These are phyloP conservation scores for Suaeda aralocaspica DNA, from an alignment of 148 eudicot genomes.

Conservation along the genomic window DNA sequence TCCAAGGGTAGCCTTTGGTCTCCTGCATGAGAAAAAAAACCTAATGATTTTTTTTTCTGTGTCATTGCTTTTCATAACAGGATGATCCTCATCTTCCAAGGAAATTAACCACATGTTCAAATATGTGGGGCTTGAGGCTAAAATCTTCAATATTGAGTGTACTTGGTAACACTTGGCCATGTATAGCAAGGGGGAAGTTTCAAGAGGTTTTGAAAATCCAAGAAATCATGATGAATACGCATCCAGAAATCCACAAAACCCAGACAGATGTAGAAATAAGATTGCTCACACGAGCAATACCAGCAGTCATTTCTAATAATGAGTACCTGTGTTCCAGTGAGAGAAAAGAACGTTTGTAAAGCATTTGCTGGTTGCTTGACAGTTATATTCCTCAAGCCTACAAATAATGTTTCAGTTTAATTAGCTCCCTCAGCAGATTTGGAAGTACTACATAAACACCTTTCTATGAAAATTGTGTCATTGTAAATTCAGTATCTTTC, in stretches of 20 bases:
- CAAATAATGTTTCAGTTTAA: slow-evolving; percentile 20
- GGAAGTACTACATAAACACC: too few relatives aligned
- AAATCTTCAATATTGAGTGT: too few relatives aligned
- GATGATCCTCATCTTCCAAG: slow-evolving; percentile 1
- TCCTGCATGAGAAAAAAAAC: slow-evolving; percentile 42
- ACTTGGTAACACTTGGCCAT: too few relatives aligned
- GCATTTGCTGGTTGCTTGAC: slow-evolving; percentile 66
- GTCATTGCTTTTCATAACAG: too few relatives aligned
- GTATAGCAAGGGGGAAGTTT: too few relatives aligned
- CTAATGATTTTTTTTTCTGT: too few relatives aligned
- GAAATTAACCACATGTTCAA: too few relatives aligned
- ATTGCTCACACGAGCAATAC: not conserved
- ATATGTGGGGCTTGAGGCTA: too few relatives aligned
- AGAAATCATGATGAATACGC: not conserved
- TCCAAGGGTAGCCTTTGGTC: slow-evolving; percentile 99
- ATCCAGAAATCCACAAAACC: not conserved
- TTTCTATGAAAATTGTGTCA: too few relatives aligned
- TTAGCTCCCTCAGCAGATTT: too few relatives aligned
- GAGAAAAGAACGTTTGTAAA: slow-evolving; percentile 90
- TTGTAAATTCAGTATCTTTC: too few relatives aligned
- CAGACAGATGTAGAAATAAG: not conserved
- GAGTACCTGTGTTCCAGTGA: slow-evolving; percentile 90
- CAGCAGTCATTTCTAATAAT: not conserved
- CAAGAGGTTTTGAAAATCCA: too few relatives aligned
- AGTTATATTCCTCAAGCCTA: slow-evolving; percentile 66